Conservation (phyloP, 768 basidiomycete species). For the Lactarius indigo region DNA sequence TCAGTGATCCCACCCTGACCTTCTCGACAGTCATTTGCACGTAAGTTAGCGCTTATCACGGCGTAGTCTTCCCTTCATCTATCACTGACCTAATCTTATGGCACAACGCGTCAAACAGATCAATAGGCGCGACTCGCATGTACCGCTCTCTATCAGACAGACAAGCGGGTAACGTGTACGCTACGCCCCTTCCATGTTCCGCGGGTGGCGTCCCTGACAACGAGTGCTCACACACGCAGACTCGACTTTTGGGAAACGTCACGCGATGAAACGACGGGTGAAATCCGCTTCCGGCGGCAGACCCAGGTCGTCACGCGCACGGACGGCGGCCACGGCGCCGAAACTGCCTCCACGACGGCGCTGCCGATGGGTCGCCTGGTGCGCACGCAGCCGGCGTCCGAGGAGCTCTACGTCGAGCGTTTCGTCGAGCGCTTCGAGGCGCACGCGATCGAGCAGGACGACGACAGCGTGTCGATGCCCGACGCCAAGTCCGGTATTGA, state of each 20-base stretch:
- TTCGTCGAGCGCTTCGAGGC: conserved; percentile 26
- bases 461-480: conserved; percentile 7
- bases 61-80: background rate
- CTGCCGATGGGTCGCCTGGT: conserved; percentile 21
- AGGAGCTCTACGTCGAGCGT: conserved; percentile 20
- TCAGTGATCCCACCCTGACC: background rate
- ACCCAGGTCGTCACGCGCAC: conserved; percentile 12
- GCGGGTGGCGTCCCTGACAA: background rate
- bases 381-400: conserved; percentile 6
- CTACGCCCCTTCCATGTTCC: no score
- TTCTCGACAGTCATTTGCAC: conserved; percentile 20
- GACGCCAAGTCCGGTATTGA: background rate
- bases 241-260: conserved; percentile 26
- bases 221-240: background rate
- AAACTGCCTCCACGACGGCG: conserved; percentile 11
- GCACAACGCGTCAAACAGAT: conserved; percentile 7
- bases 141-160: conserved; percentile 23
- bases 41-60: conserved; percentile 10
- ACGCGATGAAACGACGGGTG: conserved; percentile 21
- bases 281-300: conserved; percentile 25
- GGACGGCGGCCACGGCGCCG: background rate
- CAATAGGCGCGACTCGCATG: conserved; percentile 25
- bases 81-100: background rate
- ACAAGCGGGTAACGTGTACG: conserved; percentile 20
- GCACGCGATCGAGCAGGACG: conserved; percentile 21